phyloP scores from a whole-genome alignment of 148 eudicot genomes.

The Chenopodium album region DNA sequence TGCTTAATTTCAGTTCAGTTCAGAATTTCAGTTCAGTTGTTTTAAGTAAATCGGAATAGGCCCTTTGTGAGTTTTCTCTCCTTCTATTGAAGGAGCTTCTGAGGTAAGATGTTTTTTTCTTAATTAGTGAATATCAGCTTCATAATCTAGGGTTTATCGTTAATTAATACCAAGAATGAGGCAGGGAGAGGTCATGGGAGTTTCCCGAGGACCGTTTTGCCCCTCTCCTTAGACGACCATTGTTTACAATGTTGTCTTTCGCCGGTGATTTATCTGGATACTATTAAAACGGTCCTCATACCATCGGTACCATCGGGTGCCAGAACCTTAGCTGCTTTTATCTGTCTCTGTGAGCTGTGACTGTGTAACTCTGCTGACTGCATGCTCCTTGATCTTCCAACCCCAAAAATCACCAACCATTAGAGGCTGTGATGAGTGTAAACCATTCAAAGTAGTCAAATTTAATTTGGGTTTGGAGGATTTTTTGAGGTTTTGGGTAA shows the following conservation, averaged over 20 bases:
- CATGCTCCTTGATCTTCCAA: neutral
- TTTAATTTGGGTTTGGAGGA: neutral
- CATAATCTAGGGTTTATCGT: neutral
- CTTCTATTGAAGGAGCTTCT: no score
- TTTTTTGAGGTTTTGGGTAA: neutral
- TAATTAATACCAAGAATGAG: neutral
- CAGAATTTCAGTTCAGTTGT: no score
- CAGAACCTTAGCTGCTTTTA: neutral
- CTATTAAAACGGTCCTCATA: neutral
- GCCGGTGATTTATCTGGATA: neutral
- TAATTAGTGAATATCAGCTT: no score
- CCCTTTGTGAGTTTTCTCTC: no score
- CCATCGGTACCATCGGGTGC: neutral
- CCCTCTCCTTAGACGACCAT: constrained; percentile 6
- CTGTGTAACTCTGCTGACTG: neutral
- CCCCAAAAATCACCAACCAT: neutral
- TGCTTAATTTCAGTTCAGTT: no score
- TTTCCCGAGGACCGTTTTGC: constrained; percentile 12
- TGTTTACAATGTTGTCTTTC: neutral
- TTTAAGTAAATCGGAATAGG: no score
- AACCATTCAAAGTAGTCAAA: neutral
- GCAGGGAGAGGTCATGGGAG: neutral
- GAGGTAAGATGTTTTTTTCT: no score
- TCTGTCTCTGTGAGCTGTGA: neutral
- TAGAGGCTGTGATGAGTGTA: constrained; percentile 18